Evolutionary conservation across 176 grass and related monocot species (phyloP).

Genomic region (Zoysia pacifica): DNA sequence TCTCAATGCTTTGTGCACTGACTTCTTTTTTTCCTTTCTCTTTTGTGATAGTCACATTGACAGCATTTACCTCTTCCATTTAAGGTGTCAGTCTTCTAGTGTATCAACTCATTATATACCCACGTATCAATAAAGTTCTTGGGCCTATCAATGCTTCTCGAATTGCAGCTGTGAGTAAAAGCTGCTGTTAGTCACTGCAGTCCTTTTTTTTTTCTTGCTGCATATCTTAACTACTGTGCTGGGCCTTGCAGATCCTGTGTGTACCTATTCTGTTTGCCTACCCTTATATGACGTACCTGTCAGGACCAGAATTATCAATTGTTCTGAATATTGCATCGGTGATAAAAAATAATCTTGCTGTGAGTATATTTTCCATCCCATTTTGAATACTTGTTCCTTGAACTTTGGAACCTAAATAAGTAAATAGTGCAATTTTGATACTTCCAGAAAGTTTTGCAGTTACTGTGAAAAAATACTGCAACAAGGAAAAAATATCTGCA

Average conservation of each 20-base stretch:
- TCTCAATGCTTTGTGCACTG: too few relatives aligned
- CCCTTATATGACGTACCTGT: constrained; percentile 65
- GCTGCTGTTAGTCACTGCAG: constrained; percentile 23
- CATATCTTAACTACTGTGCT: constrained; percentile 9
- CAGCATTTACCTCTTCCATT: constrained; percentile 28
- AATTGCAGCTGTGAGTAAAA: constrained; percentile 59
- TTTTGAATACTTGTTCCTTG: not conserved
- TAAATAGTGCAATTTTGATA: not conserved
- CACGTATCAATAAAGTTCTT: constrained; percentile 55
- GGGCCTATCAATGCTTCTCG: constrained; percentile 56
- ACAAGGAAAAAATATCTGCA: not conserved
- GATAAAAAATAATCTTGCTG: constrained; percentile 52
- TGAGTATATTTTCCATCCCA: constrained; percentile 36
- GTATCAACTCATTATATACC: constrained; percentile 69
- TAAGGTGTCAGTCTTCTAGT: constrained; percentile 66
- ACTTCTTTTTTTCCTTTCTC: not conserved
- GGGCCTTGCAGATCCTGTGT: constrained; percentile 42
- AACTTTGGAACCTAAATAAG: not conserved
- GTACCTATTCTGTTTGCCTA: constrained; percentile 70
- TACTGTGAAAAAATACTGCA: not conserved
- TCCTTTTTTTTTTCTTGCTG: constrained; percentile 1
- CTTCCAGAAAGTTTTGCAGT: not conserved
- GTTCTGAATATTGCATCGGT: constrained; percentile 54
- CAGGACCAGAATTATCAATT: constrained; percentile 50
- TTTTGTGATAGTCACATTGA: not conserved